Evolutionary conservation across 176 grass and related monocot species (phyloP), one percentile per base, ranked within the genome.

Genomic region (Coix lacrymajobi): DNA sequence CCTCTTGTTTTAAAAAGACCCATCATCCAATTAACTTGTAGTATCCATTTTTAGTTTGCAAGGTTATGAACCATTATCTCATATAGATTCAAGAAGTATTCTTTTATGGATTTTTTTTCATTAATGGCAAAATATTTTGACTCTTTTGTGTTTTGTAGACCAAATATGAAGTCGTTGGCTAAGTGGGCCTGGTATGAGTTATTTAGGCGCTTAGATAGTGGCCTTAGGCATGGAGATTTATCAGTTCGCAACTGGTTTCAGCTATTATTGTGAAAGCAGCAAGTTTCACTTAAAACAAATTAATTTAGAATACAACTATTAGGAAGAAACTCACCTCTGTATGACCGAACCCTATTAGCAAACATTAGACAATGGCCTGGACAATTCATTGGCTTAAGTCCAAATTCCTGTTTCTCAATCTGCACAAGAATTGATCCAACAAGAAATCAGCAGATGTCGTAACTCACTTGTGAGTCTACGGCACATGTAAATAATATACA

Each of bases 321-420:
- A 72, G 20, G 39, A 65, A 79, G 80, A 40, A 88, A 81, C 79
- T 79, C 33, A 96, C 96, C 93, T 99, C 96, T 99, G 73, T 96
- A 99, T 0, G 96, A 99, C 32, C 96, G 96, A 88, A 92, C 91
- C 78, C 93, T 83, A 75, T 96, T 83, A 56, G 91, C 87, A 90
- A 99, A 99, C 96, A 99, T 99, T 90, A 99, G 85, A 81, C 96
- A 99, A 72, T 96, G 96, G 3, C 96, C 96, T 62, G 96, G 96
- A 81, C 96, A 99, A 87, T 99, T 99, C 96, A 99, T 99, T 81
- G 96, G 96, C 86, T 99, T 99, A 66, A 99, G 93, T 85, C 93
- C 96, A 78, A 99, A 99, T 84, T 96, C 96, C 75, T 99, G 93
- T 72, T 95, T 99, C 87, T 99, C 96, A 25, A 99, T 87, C 93